These are phyloP conservation scores for Neurospora sp. DNA, from an alignment of 495 filamentous ascomycete species.

Conservation along the genomic window DNA sequence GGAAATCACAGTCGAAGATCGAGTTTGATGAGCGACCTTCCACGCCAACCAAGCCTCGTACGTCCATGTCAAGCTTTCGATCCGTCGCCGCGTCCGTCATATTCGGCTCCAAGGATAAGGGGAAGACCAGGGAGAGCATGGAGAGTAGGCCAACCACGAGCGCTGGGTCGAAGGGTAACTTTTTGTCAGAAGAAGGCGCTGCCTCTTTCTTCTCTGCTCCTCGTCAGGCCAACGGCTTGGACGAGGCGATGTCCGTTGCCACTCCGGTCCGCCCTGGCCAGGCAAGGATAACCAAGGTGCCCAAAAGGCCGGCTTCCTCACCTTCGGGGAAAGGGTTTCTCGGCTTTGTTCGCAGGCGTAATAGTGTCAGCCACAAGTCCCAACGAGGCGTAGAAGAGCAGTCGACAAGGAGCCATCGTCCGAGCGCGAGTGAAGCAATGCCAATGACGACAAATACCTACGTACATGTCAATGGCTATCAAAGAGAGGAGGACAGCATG, in stretches of 20 bases:
- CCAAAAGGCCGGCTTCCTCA: neutral
- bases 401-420: neutral
- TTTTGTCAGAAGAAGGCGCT: neutral
- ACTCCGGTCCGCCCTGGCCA: neutral
- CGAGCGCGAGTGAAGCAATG: constrained; percentile 1
- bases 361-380: neutral
- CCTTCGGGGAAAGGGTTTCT: neutral
- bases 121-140: neutral
- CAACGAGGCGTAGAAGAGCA: neutral
- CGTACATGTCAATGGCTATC: neutral
- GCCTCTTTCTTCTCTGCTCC: neutral
- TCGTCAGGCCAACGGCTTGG: neutral
- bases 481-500: neutral
- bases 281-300: neutral
- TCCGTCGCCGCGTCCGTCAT: neutral
- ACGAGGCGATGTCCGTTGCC: neutral
- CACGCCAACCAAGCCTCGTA: neutral
- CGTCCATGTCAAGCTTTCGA: constrained; percentile 9
- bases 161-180: neutral
- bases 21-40: neutral
- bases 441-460: neutral
- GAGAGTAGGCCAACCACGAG: neutral
- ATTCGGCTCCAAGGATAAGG: neutral
- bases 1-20: constrained; percentile 11
- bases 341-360: neutral